Evolutionary conservation across 2,329 filamentous ascomycete species (phyloP), one percentile per base, ranked within the genome.

Genomic region (Penicillium sp.): DNA sequence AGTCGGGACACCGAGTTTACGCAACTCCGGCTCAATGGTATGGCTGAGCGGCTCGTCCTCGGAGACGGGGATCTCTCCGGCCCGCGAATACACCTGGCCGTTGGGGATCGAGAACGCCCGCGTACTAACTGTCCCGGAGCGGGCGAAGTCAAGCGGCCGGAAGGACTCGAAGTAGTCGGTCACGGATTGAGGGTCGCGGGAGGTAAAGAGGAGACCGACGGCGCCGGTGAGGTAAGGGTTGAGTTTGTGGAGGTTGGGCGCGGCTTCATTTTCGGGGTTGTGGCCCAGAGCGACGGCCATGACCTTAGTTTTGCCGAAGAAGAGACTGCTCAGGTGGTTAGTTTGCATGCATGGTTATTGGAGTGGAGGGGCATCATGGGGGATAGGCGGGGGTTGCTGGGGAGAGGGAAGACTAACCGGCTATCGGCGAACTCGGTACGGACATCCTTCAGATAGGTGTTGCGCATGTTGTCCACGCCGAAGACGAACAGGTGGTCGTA

Each of bases 301-400:
- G 70, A 98, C 90, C 75, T 97, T 97, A 53, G 90, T 97, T 77
- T 97, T 98, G 74, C 91, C 93, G 73, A 96, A 97, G 82, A 97
- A 97, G 69, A 98, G 76, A 62, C 90, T 93, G 62, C n/a, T n/a
- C n/a, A n/a, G n/a, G n/a, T n/a, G n/a, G n/a, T n/a, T n/a, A n/a
- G n/a, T n/a, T n/a, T n/a, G n/a, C n/a, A n/a, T n/a, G n/a, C n/a
- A n/a, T n/a, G n/a, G n/a, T n/a, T n/a, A 42, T 28, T 39, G 39
- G 33, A 21, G n/a, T 33, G 6, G 6, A 47, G 2, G n/a, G n/a
- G n/a, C n/a, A n/a, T n/a, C n/a, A n/a, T n/a, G n/a, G n/a, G n/a
- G n/a, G n/a, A n/a, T n/a, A n/a, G n/a, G n/a, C n/a, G n/a, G n/a
- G n/a, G n/a, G n/a, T n/a, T n/a, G n/a, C n/a, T n/a, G n/a, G n/a